A percentile compares a stretch with the other conserved stretches of the same genome.
phyloP scores from a whole-genome alignment of 495 filamentous ascomycete species.

The Evansstolkia leycettana region DNA sequence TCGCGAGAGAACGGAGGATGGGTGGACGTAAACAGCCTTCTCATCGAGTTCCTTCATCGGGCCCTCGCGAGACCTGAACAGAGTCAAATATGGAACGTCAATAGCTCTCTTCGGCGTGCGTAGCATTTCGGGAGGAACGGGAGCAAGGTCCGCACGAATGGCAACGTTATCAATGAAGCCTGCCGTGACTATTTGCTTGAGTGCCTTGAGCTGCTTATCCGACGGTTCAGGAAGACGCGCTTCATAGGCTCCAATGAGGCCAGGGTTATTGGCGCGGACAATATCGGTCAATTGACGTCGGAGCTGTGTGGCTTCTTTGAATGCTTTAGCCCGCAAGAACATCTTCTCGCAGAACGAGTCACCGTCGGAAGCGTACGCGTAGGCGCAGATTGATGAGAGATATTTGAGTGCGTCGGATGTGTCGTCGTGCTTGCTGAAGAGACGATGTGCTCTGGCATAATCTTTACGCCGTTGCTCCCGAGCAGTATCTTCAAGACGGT shows the following conservation, averaged over 20 bases:
- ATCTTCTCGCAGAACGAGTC: constrained; percentile 64
- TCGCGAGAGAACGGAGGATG: constrained; percentile 65
- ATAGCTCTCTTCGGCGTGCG: constrained; percentile 69
- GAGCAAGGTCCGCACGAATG: constrained; percentile 77
- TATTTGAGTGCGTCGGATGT: constrained; percentile 83
- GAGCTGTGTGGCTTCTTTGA: constrained; percentile 76
- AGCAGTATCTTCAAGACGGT: constrained; percentile 54
- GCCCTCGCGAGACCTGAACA: constrained; percentile 56
- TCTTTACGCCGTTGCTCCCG: constrained; percentile 52
- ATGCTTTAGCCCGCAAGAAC: constrained; percentile 75
- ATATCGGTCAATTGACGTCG: constrained; percentile 72
- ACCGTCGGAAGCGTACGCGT: constrained; percentile 60
- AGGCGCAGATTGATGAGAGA: constrained; percentile 70
- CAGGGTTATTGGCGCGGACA: constrained; percentile 60
- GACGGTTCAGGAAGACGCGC: constrained; percentile 57
- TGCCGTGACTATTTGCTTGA: constrained; percentile 83
- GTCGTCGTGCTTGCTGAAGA: constrained; percentile 70
- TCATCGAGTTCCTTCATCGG: constrained; percentile 36
- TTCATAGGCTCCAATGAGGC: constrained; percentile 45
- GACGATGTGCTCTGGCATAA: constrained; percentile 64
- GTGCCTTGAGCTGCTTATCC: constrained; percentile 57
- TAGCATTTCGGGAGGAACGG: constrained; percentile 54
- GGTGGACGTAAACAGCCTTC: constrained; percentile 71
- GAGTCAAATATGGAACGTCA: constrained; percentile 81
- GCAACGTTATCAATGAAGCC: constrained; percentile 95